phyloP scores from a whole-genome alignment of 2,329 filamentous ascomycete genomes.

The Hirsutella minnesotensis region DNA sequence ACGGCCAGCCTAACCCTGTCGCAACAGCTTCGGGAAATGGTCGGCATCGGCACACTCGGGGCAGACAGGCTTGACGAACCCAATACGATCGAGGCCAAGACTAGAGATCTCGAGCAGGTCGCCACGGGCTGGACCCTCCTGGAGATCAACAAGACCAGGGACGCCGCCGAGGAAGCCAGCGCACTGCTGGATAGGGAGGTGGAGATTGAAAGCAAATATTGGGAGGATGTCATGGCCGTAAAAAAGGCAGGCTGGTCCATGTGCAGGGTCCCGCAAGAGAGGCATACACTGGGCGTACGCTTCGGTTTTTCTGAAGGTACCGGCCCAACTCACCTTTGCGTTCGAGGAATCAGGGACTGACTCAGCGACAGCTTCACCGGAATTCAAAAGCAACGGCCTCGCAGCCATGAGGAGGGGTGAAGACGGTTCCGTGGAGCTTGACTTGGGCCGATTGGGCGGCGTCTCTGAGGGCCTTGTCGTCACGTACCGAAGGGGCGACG shows the following conservation, averaged over 20 bases:
- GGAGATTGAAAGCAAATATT: slow-evolving; percentile 71
- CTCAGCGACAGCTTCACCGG: slow-evolving; percentile 33
- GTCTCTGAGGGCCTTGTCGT: slow-evolving; percentile 54
- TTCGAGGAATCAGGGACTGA: slow-evolving; percentile 8
- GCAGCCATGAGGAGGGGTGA: slow-evolving; percentile 65
- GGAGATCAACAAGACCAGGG: slow-evolving; percentile 62
- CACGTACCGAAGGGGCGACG: slow-evolving; percentile 45
- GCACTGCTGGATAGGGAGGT: slow-evolving; percentile 66
- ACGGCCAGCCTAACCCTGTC: slow-evolving; percentile 62
- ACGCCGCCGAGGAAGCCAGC: slow-evolving; percentile 61
- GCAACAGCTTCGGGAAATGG: slow-evolving; percentile 53
- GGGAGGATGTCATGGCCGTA: slow-evolving; percentile 73
- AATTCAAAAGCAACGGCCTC: slow-evolving; percentile 59
- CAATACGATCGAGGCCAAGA: slow-evolving; percentile 41
- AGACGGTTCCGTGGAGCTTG: slow-evolving; percentile 65
- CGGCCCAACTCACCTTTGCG: background rate
- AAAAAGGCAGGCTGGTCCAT: slow-evolving; percentile 80
- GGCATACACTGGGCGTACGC: slow-evolving; percentile 67
- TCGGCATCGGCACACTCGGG: slow-evolving; percentile 65
- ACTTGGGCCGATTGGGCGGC: slow-evolving; percentile 42
- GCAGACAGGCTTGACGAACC: slow-evolving; percentile 52
- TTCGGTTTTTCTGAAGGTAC: slow-evolving; percentile 76
- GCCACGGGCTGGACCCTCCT: slow-evolving; percentile 66
- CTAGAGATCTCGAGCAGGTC: slow-evolving; percentile 43
- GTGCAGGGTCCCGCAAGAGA: slow-evolving; percentile 62